Evolutionary conservation across 2,329 filamentous ascomycete species (phyloP).

Genomic region (Ophiostoma piceae): DNA sequence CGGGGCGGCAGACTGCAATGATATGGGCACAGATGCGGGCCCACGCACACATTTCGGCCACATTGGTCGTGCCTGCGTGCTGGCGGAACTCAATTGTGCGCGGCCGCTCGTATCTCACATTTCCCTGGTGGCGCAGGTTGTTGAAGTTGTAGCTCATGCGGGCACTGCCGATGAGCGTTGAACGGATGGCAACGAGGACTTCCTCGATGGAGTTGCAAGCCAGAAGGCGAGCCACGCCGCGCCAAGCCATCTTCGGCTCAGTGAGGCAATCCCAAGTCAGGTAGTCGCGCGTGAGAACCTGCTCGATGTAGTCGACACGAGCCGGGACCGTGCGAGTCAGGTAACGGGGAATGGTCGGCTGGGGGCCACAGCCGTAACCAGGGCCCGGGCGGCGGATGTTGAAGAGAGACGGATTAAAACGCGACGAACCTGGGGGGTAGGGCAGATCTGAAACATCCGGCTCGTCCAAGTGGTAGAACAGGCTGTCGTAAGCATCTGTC

Average conservation of each 20-base stretch:
- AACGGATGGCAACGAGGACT: background rate
- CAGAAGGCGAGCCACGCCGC: constrained; percentile 9
- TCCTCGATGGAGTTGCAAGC: background rate
- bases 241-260: constrained; percentile 9
- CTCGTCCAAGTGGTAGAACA: background rate
- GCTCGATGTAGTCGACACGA: background rate
- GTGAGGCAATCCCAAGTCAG: background rate
- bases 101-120: background rate
- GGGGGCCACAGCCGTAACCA: constrained; percentile 7
- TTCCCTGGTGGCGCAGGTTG: constrained; percentile 17
- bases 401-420: background rate
- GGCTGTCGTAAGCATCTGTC: background rate
- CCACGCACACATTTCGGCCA: constrained; percentile 13
- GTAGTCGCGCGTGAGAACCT: background rate
- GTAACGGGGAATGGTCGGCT: background rate
- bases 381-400: background rate
- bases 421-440: background rate
- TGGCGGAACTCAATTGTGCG: constrained; percentile 21
- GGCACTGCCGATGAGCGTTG: background rate
- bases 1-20: background rate
- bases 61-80: constrained; percentile 18
- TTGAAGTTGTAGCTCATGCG: constrained; percentile 18
- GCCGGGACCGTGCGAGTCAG: background rate
- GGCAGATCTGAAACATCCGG: background rate
- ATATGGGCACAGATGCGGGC: constrained; percentile 10